Evolutionary conservation across 805 yeast genomes (phyloP), one percentile per base, ranked within the genome.

Genomic region (Candida khao-thaluensis): DNA sequence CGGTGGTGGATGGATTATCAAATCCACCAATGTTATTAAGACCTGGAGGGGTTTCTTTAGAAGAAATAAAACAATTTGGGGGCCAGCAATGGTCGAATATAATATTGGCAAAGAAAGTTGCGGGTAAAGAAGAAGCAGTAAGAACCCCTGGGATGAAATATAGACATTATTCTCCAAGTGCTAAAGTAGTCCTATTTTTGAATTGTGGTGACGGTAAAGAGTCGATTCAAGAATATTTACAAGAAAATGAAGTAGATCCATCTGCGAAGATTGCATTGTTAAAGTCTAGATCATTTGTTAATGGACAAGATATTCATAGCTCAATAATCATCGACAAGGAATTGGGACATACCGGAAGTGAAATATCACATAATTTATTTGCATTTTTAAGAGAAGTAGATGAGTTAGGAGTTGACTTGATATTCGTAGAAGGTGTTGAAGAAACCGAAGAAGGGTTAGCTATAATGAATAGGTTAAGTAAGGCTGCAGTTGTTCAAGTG

Each of bases 81-180:
- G 96, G 96, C 0, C 60, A 56, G 1, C 53, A 40, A 9, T 90
- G 97, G 97, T 51, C 59, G 5, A 59, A 78, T 35, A 76, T 86
- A 2, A 60, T 76, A 5, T 63, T 85, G 4, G 89, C 85, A 7
- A 82, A 78, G 48, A 75, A 73, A 47, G 77, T 79, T 2, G 87
- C 87, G 1, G 85, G 81, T 14, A 64, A 69, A 22, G 27, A 53
- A 15, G 97, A 87, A 47, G 73, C 81, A 1, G 95, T 85, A 0
- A 75, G 85, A 50, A 93, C 99, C 0, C 99, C 99, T 0, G 99
- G 99, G 0, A 93, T 93, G 99, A 93, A 93, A 56, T 93, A 93
- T 58, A 81, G 85, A 50, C 99, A 93, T 59, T 93, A 93, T 59
- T 85, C 96, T 0, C 99, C 99, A 3, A 74, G 74, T 2, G 96